Percentiles rank a stretch among this genome's conserved stretches.
Conservation (phyloP, 208 protist genomes). For the Chromosphaera perkinsii region DNA sequence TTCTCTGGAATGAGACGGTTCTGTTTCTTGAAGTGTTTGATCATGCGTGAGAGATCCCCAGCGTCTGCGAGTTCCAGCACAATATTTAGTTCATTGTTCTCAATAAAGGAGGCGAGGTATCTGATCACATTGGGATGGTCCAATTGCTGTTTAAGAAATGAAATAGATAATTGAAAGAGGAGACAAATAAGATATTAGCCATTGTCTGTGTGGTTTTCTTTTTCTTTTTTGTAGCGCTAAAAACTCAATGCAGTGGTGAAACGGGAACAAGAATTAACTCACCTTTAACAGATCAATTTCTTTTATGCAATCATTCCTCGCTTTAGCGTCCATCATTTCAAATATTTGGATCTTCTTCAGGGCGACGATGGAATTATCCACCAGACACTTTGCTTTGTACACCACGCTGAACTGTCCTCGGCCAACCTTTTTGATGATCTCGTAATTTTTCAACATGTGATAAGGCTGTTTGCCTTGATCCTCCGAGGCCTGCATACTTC, state of each 20-base stretch:
- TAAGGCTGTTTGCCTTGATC: background rate
- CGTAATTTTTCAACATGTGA: conserved; percentile 7
- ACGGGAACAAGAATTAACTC: too few relatives aligned
- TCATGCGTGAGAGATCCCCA: conserved; percentile 36
- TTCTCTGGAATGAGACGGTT: conserved; percentile 20
- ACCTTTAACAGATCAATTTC: conserved; percentile 34
- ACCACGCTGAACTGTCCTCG: conserved; percentile 36
- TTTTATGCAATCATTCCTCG: conserved; percentile 37
- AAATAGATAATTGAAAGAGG: background rate
- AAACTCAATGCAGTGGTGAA: background rate
- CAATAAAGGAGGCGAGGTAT: conserved; percentile 44
- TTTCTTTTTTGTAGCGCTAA: background rate
- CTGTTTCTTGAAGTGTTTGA: conserved; percentile 33
- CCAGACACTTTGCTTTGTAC: conserved; percentile 10
- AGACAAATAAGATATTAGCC: too few relatives aligned
- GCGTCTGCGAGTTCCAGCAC: conserved; percentile 36
- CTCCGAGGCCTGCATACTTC: background rate
- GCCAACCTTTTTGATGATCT: conserved; percentile 25
- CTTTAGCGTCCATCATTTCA: conserved; percentile 41
- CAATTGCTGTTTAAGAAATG: too few relatives aligned
- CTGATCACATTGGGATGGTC: conserved; percentile 43
- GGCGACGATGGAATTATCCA: conserved; percentile 20
- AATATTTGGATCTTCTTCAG: conserved; percentile 47
- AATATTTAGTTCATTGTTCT: conserved; percentile 45
- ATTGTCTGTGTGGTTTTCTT: conserved; percentile 2